Base-by-base conservation (phyloP, 176 grass and related monocot genomes). In the Dendrocalamus sinicus region DNA sequence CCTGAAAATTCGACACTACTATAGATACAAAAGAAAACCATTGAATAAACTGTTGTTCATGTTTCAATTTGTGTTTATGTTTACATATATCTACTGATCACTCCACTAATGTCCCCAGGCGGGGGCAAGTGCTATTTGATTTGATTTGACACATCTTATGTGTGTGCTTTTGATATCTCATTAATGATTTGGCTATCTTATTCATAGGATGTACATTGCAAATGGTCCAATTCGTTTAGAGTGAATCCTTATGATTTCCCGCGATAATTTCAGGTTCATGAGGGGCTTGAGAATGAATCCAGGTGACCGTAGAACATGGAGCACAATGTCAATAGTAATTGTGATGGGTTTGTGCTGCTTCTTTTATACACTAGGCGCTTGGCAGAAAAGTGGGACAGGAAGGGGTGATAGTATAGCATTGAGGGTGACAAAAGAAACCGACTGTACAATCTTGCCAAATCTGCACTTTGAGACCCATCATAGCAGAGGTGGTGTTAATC, bases 401-500 rank as follows among this genome's bases (percentile, higher is more conserved):
- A 84, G 91, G 77, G 94, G 94, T 72, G 94, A 96, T 67, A 88
- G 87, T 79, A 91, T 93, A 88, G 89, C 91, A 68, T 30, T 84
- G 79, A 88, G 69, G 60, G 87, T 96, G 32, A 90, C 63, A 50
- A 85, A 88, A 85, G 84, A 93, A 91, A 93, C 94, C 1, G 91
- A 90, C 68, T 96, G 94, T 86, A 85, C 77, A 45, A 86, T 89
- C 55, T 61, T 96, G 58, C 87, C 94, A 83, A 96, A 96, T 88
- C 79, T 96, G 75, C 88, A 91, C 68, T 90, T 93, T 76, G 94
- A 96, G 85, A 96, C 91, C 46, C 94, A 96, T 89, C 94, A 96
- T 83, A 91, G 76, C 72, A 58, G 72, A 83, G 83, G 20, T 59
- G 73, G 76, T 51, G 54, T 26, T 47, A 90, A 90, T 79, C 78